Conservation (phyloP, 2,329 filamentous ascomycete genomes). For the Pseudopithomyces maydicus region DNA sequence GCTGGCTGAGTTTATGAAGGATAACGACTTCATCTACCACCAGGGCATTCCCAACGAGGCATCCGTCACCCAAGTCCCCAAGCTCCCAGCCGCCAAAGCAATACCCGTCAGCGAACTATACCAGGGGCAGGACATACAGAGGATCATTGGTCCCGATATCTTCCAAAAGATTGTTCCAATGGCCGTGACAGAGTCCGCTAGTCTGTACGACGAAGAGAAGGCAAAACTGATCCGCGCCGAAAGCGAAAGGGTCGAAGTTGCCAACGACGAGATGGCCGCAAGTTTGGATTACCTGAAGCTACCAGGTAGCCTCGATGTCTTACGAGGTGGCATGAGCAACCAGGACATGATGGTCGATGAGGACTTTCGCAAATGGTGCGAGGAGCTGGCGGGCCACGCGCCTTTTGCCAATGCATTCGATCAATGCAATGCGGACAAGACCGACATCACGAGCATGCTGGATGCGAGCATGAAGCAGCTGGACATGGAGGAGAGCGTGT, state of each 20-base stretch:
- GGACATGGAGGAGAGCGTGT: slow-evolving; percentile 96
- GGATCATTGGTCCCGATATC: slow-evolving; percentile 94
- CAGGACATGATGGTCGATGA: slow-evolving; percentile 87
- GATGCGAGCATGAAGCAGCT: slow-evolving; percentile 85
- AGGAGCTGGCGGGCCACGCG: slow-evolving; percentile 86
- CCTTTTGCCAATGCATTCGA: slow-evolving; percentile 81
- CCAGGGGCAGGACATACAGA: slow-evolving; percentile 93
- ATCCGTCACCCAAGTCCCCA: slow-evolving; percentile 78
- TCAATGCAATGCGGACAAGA: slow-evolving; percentile 75
- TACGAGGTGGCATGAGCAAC: slow-evolving; percentile 87
- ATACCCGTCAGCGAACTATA: slow-evolving; percentile 97
- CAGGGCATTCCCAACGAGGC: slow-evolving; percentile 87
- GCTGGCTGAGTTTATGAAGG: slow-evolving; percentile 76
- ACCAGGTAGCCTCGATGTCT: slow-evolving; percentile 83
- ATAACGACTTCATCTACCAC: slow-evolving; percentile 99
- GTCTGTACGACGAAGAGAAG: slow-evolving; percentile 97
- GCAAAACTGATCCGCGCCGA: slow-evolving; percentile 93
- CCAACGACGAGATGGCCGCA: slow-evolving; percentile 94
- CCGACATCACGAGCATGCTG: slow-evolving; percentile 71
- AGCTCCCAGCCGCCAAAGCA: slow-evolving; percentile 92
- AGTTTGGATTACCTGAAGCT: slow-evolving; percentile 92
- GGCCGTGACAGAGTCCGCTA: slow-evolving; percentile 94
- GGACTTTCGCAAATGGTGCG: slow-evolving; percentile 92
- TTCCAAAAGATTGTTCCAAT: slow-evolving; percentile 97
- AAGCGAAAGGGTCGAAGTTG: slow-evolving; percentile 88